Percentiles rank a stretch among this genome's conserved stretches.
phyloP scores from a whole-genome alignment of 495 filamentous ascomycete genomes.

The Penicillium lividum region DNA sequence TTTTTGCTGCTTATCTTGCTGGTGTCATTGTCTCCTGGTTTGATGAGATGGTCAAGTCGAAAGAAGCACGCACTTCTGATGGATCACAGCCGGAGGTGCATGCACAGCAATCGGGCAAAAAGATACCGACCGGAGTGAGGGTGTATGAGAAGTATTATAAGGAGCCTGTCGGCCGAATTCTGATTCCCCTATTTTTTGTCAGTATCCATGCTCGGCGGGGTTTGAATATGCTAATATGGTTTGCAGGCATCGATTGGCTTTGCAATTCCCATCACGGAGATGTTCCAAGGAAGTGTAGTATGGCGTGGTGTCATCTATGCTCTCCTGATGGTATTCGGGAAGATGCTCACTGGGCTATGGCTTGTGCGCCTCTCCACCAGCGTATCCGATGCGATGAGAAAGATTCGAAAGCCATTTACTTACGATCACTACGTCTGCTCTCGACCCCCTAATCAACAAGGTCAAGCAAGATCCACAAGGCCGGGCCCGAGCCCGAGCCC shows the following conservation, averaged over 20 bases:
- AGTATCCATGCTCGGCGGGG: conserved; percentile 17
- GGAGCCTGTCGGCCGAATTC: conserved; percentile 49
- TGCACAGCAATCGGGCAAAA: not conserved
- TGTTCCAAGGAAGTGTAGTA: conserved; percentile 63
- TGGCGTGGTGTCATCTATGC: conserved; percentile 76
- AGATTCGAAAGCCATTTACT: conserved; percentile 11
- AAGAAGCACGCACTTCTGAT: not conserved
- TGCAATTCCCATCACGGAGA: conserved; percentile 69
- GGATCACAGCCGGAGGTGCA: not conserved
- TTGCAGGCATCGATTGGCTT: conserved; percentile 72
- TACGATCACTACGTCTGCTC: conserved; percentile 13
- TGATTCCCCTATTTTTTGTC: conserved; percentile 78
- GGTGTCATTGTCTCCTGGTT: conserved; percentile 61
- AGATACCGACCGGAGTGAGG: conserved; percentile 29
- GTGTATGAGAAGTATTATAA: conserved; percentile 61
- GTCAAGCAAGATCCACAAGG: not conserved
- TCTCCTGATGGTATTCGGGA: conserved; percentile 67
- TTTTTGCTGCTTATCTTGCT: conserved; percentile 72
- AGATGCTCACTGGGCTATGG: conserved; percentile 64
- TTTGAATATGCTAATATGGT: not conserved
- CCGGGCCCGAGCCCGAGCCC: not conserved
- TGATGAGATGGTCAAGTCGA: conserved; percentile 28
- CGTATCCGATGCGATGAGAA: conserved; percentile 7
- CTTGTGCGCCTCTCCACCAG: conserved; percentile 51
- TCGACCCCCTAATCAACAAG: not conserved